Conservation (phyloP, 2,329 filamentous ascomycete genomes). For the Metarhizium anisopliae region DNA sequence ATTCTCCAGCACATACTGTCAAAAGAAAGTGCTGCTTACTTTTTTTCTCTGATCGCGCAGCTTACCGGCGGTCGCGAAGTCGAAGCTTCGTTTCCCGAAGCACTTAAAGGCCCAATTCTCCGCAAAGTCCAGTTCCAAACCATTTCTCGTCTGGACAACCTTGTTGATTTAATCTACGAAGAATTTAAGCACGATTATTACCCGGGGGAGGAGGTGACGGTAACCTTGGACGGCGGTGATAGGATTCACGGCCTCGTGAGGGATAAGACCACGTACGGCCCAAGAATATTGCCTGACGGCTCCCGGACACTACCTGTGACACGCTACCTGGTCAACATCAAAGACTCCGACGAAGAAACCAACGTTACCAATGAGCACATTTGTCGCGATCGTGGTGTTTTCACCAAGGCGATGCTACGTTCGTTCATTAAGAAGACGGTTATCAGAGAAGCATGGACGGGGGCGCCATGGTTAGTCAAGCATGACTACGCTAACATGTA, state of each 20-base stretch:
- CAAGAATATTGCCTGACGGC: conserved; percentile 53
- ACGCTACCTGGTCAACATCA: conserved; percentile 71
- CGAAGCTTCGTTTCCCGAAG: conserved; percentile 84
- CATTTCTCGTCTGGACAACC: conserved; percentile 78
- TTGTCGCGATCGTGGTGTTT: conserved; percentile 78
- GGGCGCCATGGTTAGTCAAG: conserved; percentile 95
- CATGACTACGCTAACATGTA: conserved; percentile 74
- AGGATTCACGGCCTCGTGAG: conserved; percentile 66
- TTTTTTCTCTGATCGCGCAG: conserved; percentile 29
- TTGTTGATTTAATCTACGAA: conserved; percentile 59
- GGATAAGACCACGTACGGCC: conserved; percentile 74
- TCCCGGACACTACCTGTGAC: conserved; percentile 62
- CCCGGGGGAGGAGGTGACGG: conserved; percentile 75
- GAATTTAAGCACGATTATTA: conserved; percentile 88
- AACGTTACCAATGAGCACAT: conserved; percentile 76
- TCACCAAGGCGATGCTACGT: conserved; percentile 88
- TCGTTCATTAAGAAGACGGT: conserved; percentile 94
- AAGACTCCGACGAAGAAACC: conserved; percentile 62
- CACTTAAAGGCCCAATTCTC: conserved; percentile 82
- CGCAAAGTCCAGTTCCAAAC: conserved; percentile 87
- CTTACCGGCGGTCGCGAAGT: conserved; percentile 77
- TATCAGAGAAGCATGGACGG: conserved; percentile 84
- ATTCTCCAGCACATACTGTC: neutral
- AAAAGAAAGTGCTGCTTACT: neutral
- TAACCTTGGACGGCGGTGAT: conserved; percentile 60